Percentiles rank a stretch among this genome's conserved stretches.
Evolutionary conservation across 306 rosid genomes (phyloP).

Genomic region (Alnus rubra): DNA sequence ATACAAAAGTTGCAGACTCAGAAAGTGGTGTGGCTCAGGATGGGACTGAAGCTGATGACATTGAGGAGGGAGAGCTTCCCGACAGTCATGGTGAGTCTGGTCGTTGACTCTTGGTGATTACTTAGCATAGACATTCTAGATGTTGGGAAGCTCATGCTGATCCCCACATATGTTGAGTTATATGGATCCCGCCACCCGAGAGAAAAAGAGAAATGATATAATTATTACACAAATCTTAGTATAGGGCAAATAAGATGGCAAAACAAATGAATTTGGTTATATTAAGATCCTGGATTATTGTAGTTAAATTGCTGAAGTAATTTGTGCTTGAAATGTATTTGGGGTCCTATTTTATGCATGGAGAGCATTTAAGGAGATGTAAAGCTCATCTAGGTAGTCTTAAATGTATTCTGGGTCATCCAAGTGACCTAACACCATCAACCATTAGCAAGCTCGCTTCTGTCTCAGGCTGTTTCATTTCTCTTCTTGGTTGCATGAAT

Average conservation of each 20-base stretch:
- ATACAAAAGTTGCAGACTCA: constrained; percentile 38
- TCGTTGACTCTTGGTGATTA: constrained; percentile 32
- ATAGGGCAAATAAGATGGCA: background rate
- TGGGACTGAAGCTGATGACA: constrained; percentile 57
- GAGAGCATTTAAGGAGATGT: background rate
- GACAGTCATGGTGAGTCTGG: constrained; percentile 84
- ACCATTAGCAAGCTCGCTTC: background rate
- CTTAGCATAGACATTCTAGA: constrained; percentile 9
- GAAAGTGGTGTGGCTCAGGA: constrained; percentile 36
- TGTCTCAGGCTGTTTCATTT: constrained; percentile 11
- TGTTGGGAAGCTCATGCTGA: constrained; percentile 10
- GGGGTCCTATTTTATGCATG: background rate
- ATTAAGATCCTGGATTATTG: background rate
- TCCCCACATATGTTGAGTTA: background rate
- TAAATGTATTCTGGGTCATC: background rate
- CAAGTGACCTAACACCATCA: background rate
- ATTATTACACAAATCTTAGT: background rate
- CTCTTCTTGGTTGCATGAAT: constrained; percentile 15
- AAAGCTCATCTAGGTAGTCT: background rate
- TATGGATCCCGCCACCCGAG: background rate
- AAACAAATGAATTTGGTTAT: background rate
- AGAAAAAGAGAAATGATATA: background rate
- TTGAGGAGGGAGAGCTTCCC: constrained; percentile 98
- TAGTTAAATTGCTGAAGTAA: background rate
- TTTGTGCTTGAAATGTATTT: background rate